A percentile compares a stretch with the other conserved stretches of the same genome.
Evolutionary conservation across 176 grass and related monocot genomes (phyloP).

Genomic region (Carex parvula): DNA sequence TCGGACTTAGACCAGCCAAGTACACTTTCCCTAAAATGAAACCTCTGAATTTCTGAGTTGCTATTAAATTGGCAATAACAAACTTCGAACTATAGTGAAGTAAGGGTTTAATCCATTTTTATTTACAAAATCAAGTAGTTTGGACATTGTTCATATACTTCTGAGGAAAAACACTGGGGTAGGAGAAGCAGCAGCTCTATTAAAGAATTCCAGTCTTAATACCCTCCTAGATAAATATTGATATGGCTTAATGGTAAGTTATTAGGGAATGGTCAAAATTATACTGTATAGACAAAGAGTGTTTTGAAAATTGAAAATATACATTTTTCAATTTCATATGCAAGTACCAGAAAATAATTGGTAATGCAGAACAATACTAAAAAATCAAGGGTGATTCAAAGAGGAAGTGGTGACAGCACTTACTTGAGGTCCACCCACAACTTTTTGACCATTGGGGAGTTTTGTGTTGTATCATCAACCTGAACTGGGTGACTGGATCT

Average conservation of each 20-base stretch:
- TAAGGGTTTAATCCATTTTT: not conserved
- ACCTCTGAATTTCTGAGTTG: not conserved
- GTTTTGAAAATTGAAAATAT: not conserved
- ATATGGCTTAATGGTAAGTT: not conserved
- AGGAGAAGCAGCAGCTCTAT: not conserved
- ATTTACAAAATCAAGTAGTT: not conserved
- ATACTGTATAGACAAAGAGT: conserved; percentile 14
- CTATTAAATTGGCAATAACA: not conserved
- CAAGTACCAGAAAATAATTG: conserved; percentile 1
- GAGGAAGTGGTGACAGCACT: conserved; percentile 33
- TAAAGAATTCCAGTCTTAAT: not conserved
- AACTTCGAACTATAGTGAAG: not conserved
- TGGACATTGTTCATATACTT: not conserved
- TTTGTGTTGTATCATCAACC: conserved; percentile 86
- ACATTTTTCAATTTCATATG: not conserved
- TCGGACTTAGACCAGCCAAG: not conserved
- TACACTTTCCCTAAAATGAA: not conserved
- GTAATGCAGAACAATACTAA: not conserved
- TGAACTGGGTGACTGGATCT: conserved; percentile 93
- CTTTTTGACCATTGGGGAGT: conserved; percentile 97
- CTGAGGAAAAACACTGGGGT: not conserved
- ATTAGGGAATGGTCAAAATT: conserved; percentile 22
- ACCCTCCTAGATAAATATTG: not conserved
- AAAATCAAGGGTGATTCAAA: conserved; percentile 4
- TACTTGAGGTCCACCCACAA: conserved; percentile 93